Evolutionary conservation across 768 basidiomycete genomes (phyloP).

Genomic region (Tricholomella constricta): DNA sequence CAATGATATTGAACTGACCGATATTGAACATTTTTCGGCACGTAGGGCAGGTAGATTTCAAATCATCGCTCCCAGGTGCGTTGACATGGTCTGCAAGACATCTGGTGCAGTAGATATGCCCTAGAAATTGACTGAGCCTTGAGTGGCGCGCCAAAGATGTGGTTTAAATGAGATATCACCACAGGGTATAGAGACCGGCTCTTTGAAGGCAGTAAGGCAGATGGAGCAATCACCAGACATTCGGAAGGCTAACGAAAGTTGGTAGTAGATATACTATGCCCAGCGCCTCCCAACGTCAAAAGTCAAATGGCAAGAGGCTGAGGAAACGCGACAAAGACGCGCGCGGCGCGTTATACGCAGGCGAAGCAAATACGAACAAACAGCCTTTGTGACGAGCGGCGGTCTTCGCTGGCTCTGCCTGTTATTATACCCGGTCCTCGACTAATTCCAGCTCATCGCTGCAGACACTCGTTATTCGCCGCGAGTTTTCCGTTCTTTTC

Average conservation of each 20-base stretch:
- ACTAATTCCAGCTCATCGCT: conserved; percentile 3
- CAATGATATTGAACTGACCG: conserved; percentile 35
- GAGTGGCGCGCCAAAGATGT: neutral
- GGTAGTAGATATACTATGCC: neutral
- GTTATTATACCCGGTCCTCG: conserved; percentile 7
- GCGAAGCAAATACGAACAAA: conserved; percentile 8
- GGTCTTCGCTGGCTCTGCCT: conserved; percentile 4
- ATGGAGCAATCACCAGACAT: conserved; percentile 51
- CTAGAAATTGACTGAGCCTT: conserved; percentile 31
- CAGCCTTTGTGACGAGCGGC: conserved; percentile 3
- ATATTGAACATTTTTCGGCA: conserved; percentile 59
- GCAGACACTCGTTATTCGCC: conserved; percentile 14
- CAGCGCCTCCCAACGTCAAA: neutral
- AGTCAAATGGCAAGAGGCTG: too few species aligned
- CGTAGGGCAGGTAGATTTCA: conserved; percentile 55
- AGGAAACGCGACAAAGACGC: conserved; percentile 5
- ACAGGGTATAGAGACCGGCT: conserved; percentile 63
- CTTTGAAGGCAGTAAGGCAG: conserved; percentile 52
- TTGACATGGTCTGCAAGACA: conserved; percentile 53
- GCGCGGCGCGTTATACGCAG: conserved; percentile 1
- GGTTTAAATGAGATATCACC: conserved; percentile 40
- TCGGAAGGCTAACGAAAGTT: neutral
- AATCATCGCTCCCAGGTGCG: conserved; percentile 29
- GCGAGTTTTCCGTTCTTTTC: conserved; percentile 8
- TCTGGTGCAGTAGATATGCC: conserved; percentile 63